These are phyloP conservation scores for Quercus variabilis DNA, from an alignment of 306 rosid species.

Conservation along the genomic window DNA sequence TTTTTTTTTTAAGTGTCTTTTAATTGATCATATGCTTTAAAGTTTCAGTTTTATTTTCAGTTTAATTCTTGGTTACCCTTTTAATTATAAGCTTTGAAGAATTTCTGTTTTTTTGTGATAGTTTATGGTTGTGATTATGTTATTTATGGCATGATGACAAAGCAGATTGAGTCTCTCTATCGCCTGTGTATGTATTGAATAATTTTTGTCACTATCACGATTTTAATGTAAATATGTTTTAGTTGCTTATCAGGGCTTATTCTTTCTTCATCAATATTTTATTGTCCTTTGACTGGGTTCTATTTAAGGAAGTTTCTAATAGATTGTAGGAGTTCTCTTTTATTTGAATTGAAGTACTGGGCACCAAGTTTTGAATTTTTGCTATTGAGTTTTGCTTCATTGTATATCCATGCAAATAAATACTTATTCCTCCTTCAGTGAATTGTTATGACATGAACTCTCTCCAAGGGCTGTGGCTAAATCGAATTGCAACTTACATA, in stretches of 20 bases:
- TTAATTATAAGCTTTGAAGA: not conserved
- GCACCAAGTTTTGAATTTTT: not conserved
- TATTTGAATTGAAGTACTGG: not conserved
- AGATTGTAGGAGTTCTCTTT: not conserved
- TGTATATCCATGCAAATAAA: not conserved
- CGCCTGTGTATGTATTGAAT: not conserved
- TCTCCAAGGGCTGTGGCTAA: not conserved
- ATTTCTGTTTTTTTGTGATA: not conserved
- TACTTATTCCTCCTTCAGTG: not conserved
- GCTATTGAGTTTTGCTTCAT: not conserved
- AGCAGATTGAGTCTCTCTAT: slow-evolving; percentile 5
- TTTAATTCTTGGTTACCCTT: not conserved
- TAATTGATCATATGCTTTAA: not conserved
- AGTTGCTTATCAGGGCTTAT: not conserved
- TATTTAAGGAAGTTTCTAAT: not conserved
- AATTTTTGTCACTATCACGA: not conserved
- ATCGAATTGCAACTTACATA: not conserved
- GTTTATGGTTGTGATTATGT: not conserved
- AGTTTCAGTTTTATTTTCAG: not conserved
- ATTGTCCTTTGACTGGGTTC: not conserved
- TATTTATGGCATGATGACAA: slow-evolving; percentile 2
- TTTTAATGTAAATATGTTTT: not conserved
- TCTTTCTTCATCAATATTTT: not conserved
- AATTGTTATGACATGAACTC: not conserved
- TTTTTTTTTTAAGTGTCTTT: not conserved